Base-by-base conservation (phyloP, 495 filamentous ascomycete species). In the Aspergillus ostianus region DNA sequence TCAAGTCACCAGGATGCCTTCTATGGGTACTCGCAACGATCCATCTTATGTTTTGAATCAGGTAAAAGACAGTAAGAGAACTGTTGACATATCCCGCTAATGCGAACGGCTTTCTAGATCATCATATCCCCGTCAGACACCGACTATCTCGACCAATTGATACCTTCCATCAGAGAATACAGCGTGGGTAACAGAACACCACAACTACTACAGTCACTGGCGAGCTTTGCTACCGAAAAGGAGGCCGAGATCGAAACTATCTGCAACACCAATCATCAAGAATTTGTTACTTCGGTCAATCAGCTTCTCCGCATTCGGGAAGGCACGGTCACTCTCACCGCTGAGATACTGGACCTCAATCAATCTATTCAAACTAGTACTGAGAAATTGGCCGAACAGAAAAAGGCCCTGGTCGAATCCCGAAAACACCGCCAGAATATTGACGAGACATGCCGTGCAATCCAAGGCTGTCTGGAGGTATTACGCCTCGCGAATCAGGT, bases 331-430 rank as follows among this genome's bases (percentile, higher is more conserved):
- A 80, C 83, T 52, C 74, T 99, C 57, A 97, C 93, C 0, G 82
- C 87, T n/a, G 91, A 98, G 72, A 97, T 97, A 59, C 78, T 98
- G 59, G 84, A 90, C 59, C 80, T 99, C 58, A 97, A 96, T 66
- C 89, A 95, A 67, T 93, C 91, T 18, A 97, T 98, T 49, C 95
- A 97, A 73, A 80, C 86, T n/a, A 96, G 91, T 67, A 98, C 93
- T 0, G 92, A 97, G 78, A 92, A 90, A 65, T 79, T 99, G 17
- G 93, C 92, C 0, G 91, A 89, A 71, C 94, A 97, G 75, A 99
- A 99, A 75, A 92, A 91, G 75, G 88, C 87, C 0, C 77, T 98
- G 21, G 95, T 98, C 21, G 91, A 97, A 62, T 96, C 92, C 7
- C 83, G 91, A 51, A 86, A 87, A 52, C 90, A 98, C 32, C 85